Evolutionary conservation across 1,284 basidiomycete species (phyloP), one percentile per base, ranked within the genome.

Genomic region (Limonomyces culmigenus): DNA sequence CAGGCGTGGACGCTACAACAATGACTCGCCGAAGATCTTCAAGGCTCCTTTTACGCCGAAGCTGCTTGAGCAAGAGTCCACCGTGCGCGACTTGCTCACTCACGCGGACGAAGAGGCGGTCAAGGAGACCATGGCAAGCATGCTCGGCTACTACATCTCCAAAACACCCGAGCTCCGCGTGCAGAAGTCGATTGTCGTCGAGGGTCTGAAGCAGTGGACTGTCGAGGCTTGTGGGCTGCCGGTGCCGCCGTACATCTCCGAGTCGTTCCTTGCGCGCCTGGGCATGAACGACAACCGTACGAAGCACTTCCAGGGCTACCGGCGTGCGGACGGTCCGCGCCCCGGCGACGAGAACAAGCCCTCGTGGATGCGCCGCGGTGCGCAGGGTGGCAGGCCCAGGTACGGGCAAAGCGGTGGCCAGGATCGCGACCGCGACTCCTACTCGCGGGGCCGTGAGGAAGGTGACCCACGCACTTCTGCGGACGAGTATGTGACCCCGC

Each of bases 141-240:
- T 83, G 37, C 54, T 91, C 11, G 88, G 88, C 0, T 92, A 75
- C 61, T 92, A 91, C 56, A 44, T 74, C 33, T 51, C 62, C 34
- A 72, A 72, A 46, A 39, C 57, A 0, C 50, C 50, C 5, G 62
- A 75, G 18, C 47, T 88, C 35, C 62, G 73, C 17, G 47, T 65
- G 2, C 47, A 52, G 34, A 63, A 60, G 39, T 43, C 49, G 3
- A 61, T 58, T n/a, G 54, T 87, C 35, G 43, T 80, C 15, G 58
- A 72, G 23, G 79, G 74, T 5, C 54, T 76, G 38, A 70, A 75
- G 50, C 55, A 62, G 23, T 92, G 86, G 87, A 53, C 74, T 0
- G 59, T 50, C 13, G 60, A 63, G 27, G 67, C 62, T 4, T 60
- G 59, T 30, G 73, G 72, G 16, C 51, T 78, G 20, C 42, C 54